Evolutionary conservation across 345 rosid genomes (phyloP).

Genomic region (Gossypium bickii): DNA sequence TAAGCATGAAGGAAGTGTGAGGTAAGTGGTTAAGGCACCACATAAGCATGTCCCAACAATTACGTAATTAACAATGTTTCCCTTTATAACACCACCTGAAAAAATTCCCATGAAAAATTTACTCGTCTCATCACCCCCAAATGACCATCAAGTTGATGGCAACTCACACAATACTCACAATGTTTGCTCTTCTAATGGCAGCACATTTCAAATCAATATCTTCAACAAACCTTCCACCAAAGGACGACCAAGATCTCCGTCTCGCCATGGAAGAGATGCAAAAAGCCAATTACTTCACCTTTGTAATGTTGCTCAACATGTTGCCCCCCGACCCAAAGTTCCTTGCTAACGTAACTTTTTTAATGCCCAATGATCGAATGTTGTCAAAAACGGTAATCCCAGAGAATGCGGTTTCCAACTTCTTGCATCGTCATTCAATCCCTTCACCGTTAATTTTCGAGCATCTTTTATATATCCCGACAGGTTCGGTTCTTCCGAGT

Average conservation of each 20-base stretch:
- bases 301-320: conserved; percentile 71
- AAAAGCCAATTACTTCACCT: conserved; percentile 63
- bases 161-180: conserved; percentile 1
- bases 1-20: conserved; percentile 24
- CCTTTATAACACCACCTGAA: not conserved
- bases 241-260: conserved; percentile 32
- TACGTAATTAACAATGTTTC: not conserved
- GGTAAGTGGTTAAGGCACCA: conserved; percentile 28
- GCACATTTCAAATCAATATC: conserved; percentile 15
- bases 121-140: not conserved
- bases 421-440: conserved; percentile 69
- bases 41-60: conserved; percentile 27
- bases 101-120: not conserved
- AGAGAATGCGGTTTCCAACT: conserved; percentile 29
- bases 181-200: conserved; percentile 9
- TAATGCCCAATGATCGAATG: conserved; percentile 66
- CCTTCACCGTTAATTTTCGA: conserved; percentile 30
- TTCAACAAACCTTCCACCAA: conserved; percentile 12
- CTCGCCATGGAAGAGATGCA: conserved; percentile 68
- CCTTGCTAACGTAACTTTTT: conserved; percentile 51
- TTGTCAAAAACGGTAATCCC: conserved; percentile 35
- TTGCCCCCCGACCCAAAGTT: conserved; percentile 25
- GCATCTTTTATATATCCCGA: conserved; percentile 51
- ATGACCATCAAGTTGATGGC: not conserved
- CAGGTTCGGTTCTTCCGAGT: conserved; percentile 54